Base-by-base conservation (phyloP, 352 stramenopile genomes). In the Phytophthora cryptogea region DNA sequence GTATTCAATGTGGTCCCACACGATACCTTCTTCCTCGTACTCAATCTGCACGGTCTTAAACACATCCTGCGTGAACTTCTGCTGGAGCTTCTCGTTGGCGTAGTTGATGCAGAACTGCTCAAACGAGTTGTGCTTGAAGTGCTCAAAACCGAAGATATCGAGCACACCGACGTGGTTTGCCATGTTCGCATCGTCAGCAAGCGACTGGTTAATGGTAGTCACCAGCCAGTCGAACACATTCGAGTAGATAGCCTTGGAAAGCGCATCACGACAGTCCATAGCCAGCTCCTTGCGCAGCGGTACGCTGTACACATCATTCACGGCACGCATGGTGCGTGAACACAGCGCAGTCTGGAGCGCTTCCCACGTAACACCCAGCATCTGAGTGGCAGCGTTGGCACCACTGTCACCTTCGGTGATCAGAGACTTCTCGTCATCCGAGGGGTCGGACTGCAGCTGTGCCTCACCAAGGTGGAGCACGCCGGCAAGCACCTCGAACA, bases 141-240 rank as follows among this genome's bases (percentile, higher is more conserved):
- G 96, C 78, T 99, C 97, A 65, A 99, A 99, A 44, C 97, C 97
- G 65, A 99, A 99, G 66, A 99, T 99, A 89, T 99, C 97, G 49
- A 99, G 77, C 42, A 99, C 93, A 45, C 97, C 97, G 35, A 98
- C 94, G 37, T 92, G 80, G 57, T 94, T 88, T 47, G 77, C 41
- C 80, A 90, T 94, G 57, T 90, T 75, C n/a, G 64, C 66, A 56
- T 94, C 86, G 41, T 93, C 76, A 17, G 78, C 71, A 27, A 95
- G 72, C 44, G 89, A 98, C 32, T 72, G 57, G 76, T 99, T 99
- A 66, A 99, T 98, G 33, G 78, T 73, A 27, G 82, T 66, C 46
- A 99, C 95, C 10, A 99, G 76, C 96, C 96, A 99, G 55, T 98
- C 78, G 63, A 99, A 99, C 11, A 99, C 62, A 53, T 94, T 95